phyloP scores from a whole-genome alignment of 2,329 filamentous ascomycete genomes.

The Diplodia scrobiculata region DNA sequence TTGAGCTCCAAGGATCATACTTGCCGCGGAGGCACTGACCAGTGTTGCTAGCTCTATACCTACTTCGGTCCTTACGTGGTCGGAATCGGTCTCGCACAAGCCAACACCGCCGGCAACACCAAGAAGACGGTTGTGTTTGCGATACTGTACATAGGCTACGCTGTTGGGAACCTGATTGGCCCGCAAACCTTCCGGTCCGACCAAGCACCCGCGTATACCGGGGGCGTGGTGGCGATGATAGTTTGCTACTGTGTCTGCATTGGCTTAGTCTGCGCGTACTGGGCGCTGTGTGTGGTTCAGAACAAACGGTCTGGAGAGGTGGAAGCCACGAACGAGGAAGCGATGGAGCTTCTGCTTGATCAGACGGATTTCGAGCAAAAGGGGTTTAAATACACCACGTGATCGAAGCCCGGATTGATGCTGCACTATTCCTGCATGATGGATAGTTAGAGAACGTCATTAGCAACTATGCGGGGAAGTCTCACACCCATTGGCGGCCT shows the following conservation, averaged over 20 bases:
- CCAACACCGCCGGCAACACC: slow-evolving; percentile 45
- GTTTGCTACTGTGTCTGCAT: slow-evolving; percentile 26
- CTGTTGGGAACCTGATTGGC: slow-evolving; percentile 48
- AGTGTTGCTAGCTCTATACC: slow-evolving; percentile 39
- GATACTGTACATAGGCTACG: slow-evolving; percentile 47
- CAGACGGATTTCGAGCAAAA: slow-evolving; percentile 32
- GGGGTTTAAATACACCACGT: slow-evolving; percentile 31
- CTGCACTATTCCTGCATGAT: too few species aligned
- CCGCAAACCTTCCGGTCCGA: slow-evolving; percentile 48
- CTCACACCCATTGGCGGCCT: background rate
- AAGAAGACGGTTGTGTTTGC: slow-evolving; percentile 48
- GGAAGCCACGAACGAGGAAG: background rate
- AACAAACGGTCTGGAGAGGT: background rate
- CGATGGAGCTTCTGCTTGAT: slow-evolving; percentile 27
- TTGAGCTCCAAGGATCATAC: too few species aligned
- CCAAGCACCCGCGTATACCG: slow-evolving; percentile 47
- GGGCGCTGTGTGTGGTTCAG: slow-evolving; percentile 1
- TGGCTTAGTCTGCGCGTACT: slow-evolving; percentile 24
- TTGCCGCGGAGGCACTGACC: background rate
- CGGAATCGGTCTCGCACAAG: slow-evolving; percentile 38
- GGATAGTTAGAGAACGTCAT: too few species aligned
- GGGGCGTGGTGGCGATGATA: slow-evolving; percentile 31
- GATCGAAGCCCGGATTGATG: background rate
- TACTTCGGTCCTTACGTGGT: slow-evolving; percentile 45
- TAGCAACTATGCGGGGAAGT: background rate